These are phyloP conservation scores for Hymenoscyphus linearis DNA, from an alignment of 2,329 filamentous ascomycete genomes.

Conservation along the genomic window DNA sequence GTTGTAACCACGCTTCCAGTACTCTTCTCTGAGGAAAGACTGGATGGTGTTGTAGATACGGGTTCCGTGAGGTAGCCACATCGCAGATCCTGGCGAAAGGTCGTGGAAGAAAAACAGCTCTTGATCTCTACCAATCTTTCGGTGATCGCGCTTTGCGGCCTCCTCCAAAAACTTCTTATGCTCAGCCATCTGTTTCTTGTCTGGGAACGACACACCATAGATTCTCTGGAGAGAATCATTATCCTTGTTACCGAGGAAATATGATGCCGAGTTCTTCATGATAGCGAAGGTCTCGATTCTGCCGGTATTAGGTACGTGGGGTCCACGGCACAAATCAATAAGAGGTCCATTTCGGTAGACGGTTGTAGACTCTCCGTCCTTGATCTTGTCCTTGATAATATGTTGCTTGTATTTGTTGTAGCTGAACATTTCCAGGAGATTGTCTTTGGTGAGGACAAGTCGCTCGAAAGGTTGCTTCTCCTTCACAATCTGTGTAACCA, in stretches of 20 bases:
- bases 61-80: slow-evolving; percentile 88
- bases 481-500: slow-evolving; percentile 81
- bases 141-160: slow-evolving; percentile 94
- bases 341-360: slow-evolving; percentile 88
- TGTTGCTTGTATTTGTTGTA: slow-evolving; percentile 99
- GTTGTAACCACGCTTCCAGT: slow-evolving; percentile 88
- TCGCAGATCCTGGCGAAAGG: slow-evolving; percentile 84
- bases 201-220: slow-evolving; percentile 91
- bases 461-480: slow-evolving; percentile 95
- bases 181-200: slow-evolving; percentile 90
- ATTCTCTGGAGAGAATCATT: slow-evolving; percentile 96
- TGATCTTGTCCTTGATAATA: slow-evolving; percentile 90
- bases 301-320: slow-evolving; percentile 89
- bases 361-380: slow-evolving; percentile 83
- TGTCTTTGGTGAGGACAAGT: slow-evolving; percentile 80
- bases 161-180: slow-evolving; percentile 95
- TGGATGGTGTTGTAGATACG: slow-evolving; percentile 89
- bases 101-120: slow-evolving; percentile 98
- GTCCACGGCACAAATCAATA: slow-evolving; percentile 92
- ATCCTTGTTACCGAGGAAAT: slow-evolving; percentile 88
- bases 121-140: slow-evolving; percentile 90
- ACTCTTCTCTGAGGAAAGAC: slow-evolving; percentile 76
- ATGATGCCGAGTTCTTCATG: slow-evolving; percentile 72
- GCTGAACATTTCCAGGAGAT: slow-evolving; percentile 91
- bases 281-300: slow-evolving; percentile 93